Base-by-base conservation (phyloP, 2,329 filamentous ascomycete genomes). In the Orbilia blumenaviensis region DNA sequence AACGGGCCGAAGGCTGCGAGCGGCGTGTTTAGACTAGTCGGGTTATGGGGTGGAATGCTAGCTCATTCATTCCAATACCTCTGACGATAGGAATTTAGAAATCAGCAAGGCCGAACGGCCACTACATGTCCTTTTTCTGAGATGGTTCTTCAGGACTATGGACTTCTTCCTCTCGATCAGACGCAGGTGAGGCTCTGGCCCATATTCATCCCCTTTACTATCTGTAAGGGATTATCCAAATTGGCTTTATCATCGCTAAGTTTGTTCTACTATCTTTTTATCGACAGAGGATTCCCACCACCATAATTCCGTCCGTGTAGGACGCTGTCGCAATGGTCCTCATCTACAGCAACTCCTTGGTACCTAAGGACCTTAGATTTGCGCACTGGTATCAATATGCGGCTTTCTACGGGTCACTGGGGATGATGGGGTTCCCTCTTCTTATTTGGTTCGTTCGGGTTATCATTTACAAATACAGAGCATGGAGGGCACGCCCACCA, bases 271-370 rank as follows among this genome's bases (percentile, higher is more conserved):
- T 9, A 34, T 64, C 38, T 44, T 46, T 63, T 32, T 5, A n/a
- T 29, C 29, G 21, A 60, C 18, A 34, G 46, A 54, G 68, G 61
- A 23, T n/a, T 38, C 27, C 52, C 64, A 44, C 54, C 52, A 46
- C 42, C 61, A 60, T 12, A 41, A 12, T 38, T 38, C 36, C 52
- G 68, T 61, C 61, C 41, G 50, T 66, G 54, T 34, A 66, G 62
- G 62, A 44, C 69, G 36, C 16, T n/a, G 36, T 66, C 46, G 62
- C 60, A 14, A 76, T 76, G 72, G 72, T 76, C 54, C 72, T 76
- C 64, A 69, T 58, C 29, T 76, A 69, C 44, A 62, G 18, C 16
- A 76, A 76, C 18, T 25, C 64, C n/a, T 25, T 76, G 21, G 72
- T 76, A 8, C 58, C 72, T n/a, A 50, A 52, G 21, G 58, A 76